phyloP scores from a whole-genome alignment of 306 rosid species.

The Inga laurina region DNA sequence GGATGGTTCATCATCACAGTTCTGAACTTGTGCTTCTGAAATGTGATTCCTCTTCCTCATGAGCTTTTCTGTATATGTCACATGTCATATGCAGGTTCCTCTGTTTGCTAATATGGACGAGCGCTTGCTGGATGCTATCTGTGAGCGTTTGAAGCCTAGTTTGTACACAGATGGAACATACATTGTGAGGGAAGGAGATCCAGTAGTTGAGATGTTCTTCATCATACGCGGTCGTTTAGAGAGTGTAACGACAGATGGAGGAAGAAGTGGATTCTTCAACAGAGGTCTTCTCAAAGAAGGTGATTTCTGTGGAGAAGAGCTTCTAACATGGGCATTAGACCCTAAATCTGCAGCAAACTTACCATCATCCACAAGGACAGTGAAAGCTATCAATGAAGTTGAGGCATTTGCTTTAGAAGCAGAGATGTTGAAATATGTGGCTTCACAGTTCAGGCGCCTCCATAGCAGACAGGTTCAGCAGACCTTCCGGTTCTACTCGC shows the following conservation, averaged over 20 bases:
- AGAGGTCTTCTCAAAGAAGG: slow-evolving; percentile 77
- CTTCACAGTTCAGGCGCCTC: slow-evolving; percentile 82
- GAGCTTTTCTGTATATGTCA: neutral
- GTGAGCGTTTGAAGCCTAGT: slow-evolving; percentile 87
- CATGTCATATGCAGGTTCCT: slow-evolving; percentile 61
- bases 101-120: slow-evolving; percentile 91
- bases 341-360: slow-evolving; percentile 74
- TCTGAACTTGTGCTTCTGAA: neutral
- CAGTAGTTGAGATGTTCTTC: slow-evolving; percentile 85
- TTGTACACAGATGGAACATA: slow-evolving; percentile 67
- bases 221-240: slow-evolving; percentile 89
- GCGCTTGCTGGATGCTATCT: slow-evolving; percentile 88
- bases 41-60: neutral
- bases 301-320: slow-evolving; percentile 92
- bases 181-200: slow-evolving; percentile 89
- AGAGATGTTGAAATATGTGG: slow-evolving; percentile 84
- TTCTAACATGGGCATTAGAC: slow-evolving; percentile 91
- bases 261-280: slow-evolving; percentile 93
- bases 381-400: slow-evolving; percentile 78
- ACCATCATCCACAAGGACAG: slow-evolving; percentile 92
- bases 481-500: slow-evolving; percentile 88
- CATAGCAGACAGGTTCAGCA: slow-evolving; percentile 90
- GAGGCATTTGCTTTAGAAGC: slow-evolving; percentile 95
- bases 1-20: neutral
- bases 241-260: slow-evolving; percentile 91